Conservation (phyloP, 2,329 filamentous ascomycete species). For the Aspergillus sp. region DNA sequence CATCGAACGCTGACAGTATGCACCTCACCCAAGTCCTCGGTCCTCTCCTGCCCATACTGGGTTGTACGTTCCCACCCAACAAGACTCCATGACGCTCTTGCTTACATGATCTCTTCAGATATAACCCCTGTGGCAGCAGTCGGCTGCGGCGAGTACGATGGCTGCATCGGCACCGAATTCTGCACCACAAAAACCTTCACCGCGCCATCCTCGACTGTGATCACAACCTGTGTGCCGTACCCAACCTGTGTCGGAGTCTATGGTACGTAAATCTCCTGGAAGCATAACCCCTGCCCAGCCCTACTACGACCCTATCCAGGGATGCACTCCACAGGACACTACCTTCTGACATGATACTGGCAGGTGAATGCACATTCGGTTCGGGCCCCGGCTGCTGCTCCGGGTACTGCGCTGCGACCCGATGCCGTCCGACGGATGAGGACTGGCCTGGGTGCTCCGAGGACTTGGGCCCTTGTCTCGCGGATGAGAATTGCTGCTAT, state of each 20-base stretch:
- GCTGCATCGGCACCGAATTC: slow-evolving; percentile 17
- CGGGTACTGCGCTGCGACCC: slow-evolving; percentile 34
- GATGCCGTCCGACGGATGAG: slow-evolving; percentile 33
- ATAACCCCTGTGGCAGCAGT: not conserved
- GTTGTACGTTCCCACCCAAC: not conserved
- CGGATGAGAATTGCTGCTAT: slow-evolving; percentile 36
- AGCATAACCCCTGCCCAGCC: not conserved
- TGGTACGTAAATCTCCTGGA: slow-evolving; percentile 18
- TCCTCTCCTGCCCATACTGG: not conserved
- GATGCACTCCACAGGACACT: not conserved
- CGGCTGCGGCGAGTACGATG: slow-evolving; percentile 14
- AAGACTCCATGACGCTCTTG: not conserved
- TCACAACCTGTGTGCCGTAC: slow-evolving; percentile 30
- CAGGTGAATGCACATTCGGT: slow-evolving; percentile 27
- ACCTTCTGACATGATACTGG: not conserved
- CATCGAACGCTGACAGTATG: not conserved
- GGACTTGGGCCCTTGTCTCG: slow-evolving; percentile 30
- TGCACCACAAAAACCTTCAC: slow-evolving; percentile 19
- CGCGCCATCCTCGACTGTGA: slow-evolving; percentile 22
- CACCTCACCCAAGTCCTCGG: not conserved
- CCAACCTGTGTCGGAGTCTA: slow-evolving; percentile 33
- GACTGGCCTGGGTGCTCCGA: slow-evolving; percentile 35
- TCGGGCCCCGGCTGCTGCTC: slow-evolving; percentile 32
- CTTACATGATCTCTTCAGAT: not conserved
- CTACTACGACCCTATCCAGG: too few relatives aligned